Base-by-base conservation (phyloP, 2,329 filamentous ascomycete species). In the Colletotrichum karsti region DNA sequence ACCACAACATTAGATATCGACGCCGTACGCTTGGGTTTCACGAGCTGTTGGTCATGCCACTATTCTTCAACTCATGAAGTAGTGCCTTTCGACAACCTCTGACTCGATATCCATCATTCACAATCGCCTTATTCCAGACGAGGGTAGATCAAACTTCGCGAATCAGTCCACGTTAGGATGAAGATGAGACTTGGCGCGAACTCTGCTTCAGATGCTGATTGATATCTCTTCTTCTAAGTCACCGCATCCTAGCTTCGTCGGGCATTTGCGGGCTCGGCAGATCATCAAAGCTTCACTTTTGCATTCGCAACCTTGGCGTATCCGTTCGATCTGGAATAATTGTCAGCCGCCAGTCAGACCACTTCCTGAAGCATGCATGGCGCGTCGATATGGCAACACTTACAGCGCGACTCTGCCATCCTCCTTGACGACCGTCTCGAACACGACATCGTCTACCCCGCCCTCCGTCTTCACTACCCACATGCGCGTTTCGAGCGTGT, bases 401-500 rank as follows among this genome's bases (percentile, higher is more conserved):
- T 18, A 78, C 71, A 82, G 70, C 2, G 78, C 80, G 20, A 82
- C 74, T 28, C 80, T 70, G 5, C 78, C 78, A 69, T 81, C 79
- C 15, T 72, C 74, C 68, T 78, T 74, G 15, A 82, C 80, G 46
- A 79, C 72, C 3, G 80, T 82, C 75, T 82, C 78, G 70, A 83
- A 83, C 33, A 79, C 61, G 26, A 82, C 69, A 41, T 80, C 73
- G 48, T 81, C 77, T 8, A 75, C 69, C 12, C 77, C 77, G 57
- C 72, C 73, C 12, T 74, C 74, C 20, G 70, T 73, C 2, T 73
- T 76, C n/a, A 77, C 74, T 42, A 79, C 73, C 81, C 81, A 83
- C 74, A 82, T 83, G 26, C 77, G 74, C 48, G 80, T 83, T 70
- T 82, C 79, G 2, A 83, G 71, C 44, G 77, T 77, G 46, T 85